Conservation (phyloP, 768 basidiomycete species). For the Pleurotus platypus region DNA sequence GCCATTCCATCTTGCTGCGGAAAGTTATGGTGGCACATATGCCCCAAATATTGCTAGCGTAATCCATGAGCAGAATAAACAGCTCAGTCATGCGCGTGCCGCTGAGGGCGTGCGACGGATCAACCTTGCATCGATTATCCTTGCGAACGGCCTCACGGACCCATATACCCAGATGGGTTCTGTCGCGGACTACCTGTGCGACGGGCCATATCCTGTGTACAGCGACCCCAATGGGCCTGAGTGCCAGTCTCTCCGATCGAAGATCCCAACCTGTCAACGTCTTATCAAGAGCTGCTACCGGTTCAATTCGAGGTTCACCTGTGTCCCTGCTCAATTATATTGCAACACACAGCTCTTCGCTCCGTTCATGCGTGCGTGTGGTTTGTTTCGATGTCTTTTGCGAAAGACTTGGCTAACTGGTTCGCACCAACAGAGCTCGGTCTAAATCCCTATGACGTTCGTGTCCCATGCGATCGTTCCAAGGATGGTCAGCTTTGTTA, state of each 20-base stretch:
- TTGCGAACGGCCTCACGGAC: slow-evolving; percentile 88
- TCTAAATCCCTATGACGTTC: slow-evolving; percentile 87
- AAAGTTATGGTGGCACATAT: slow-evolving; percentile 78
- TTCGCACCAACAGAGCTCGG: slow-evolving; percentile 47
- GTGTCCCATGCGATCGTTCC: slow-evolving; percentile 65
- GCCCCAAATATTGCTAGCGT: slow-evolving; percentile 83
- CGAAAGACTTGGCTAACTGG: background rate
- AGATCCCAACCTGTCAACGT: slow-evolving; percentile 71
- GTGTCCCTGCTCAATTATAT: slow-evolving; percentile 73
- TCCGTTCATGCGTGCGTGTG: slow-evolving; percentile 64
- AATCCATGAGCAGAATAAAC: slow-evolving; percentile 77
- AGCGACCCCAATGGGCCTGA: slow-evolving; percentile 66
- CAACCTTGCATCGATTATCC: slow-evolving; percentile 79
- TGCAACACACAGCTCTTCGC: slow-evolving; percentile 74
- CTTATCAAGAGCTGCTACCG: slow-evolving; percentile 71
- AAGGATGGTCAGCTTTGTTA: slow-evolving; percentile 78
- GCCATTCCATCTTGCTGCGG: slow-evolving; percentile 81
- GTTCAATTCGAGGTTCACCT: slow-evolving; percentile 55
- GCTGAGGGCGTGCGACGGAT: slow-evolving; percentile 55
- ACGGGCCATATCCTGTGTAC: slow-evolving; percentile 80
- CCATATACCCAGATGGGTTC: slow-evolving; percentile 77
- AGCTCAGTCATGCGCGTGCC: slow-evolving; percentile 29
- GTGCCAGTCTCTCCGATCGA: slow-evolving; percentile 58
- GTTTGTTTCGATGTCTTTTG: slow-evolving; percentile 1
- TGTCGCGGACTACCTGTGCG: slow-evolving; percentile 80